Percentiles rank a stretch among this genome's conserved stretches.
Evolutionary conservation across 495 filamentous ascomycete species (phyloP).

Genomic region (Tuber melanosporum): DNA sequence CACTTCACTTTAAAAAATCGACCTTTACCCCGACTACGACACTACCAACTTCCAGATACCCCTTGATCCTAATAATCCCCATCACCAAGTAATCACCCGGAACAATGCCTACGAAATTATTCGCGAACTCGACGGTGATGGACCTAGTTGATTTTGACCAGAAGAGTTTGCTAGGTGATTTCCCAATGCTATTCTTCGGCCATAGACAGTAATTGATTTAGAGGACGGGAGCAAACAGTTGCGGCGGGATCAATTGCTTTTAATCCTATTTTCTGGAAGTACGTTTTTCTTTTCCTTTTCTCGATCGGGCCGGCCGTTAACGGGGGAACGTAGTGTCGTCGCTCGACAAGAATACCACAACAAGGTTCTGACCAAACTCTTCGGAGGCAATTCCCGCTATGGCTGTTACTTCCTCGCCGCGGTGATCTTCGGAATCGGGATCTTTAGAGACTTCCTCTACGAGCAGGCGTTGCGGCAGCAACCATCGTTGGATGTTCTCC

Average conservation of each 20-base stretch:
- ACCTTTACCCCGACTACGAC: background rate
- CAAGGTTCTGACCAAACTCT: slow-evolving; percentile 78
- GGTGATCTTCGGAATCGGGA: slow-evolving; percentile 83
- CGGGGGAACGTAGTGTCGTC: slow-evolving; percentile 1
- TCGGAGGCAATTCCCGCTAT: slow-evolving; percentile 67
- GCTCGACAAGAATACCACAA: slow-evolving; percentile 71
- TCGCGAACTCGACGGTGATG: slow-evolving; percentile 35
- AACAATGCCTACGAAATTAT: slow-evolving; percentile 32
- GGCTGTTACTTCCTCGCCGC: slow-evolving; percentile 87
- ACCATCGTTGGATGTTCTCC: slow-evolving; percentile 62
- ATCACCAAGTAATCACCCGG: background rate
- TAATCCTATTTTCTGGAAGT: slow-evolving; percentile 80
- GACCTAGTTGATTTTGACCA: slow-evolving; percentile 59
- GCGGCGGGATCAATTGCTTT: slow-evolving; percentile 62
- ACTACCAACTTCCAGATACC: background rate
- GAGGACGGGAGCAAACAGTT: slow-evolving; percentile 48
- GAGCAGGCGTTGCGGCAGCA: slow-evolving; percentile 70
- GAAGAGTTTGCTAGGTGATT: slow-evolving; percentile 53
- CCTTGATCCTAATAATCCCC: background rate
- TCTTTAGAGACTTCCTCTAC: slow-evolving; percentile 74
- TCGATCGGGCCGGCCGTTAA: background rate
- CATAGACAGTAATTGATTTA: background rate
- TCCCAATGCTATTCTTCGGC: slow-evolving; percentile 10
- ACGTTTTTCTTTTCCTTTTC: slow-evolving; percentile 24
- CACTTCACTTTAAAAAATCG: background rate